Percentiles rank a stretch among this genome's conserved stretches.
These are phyloP conservation scores for Didymella exigua DNA, from an alignment of 2,329 filamentous ascomycete genomes.

Conservation along the genomic window DNA sequence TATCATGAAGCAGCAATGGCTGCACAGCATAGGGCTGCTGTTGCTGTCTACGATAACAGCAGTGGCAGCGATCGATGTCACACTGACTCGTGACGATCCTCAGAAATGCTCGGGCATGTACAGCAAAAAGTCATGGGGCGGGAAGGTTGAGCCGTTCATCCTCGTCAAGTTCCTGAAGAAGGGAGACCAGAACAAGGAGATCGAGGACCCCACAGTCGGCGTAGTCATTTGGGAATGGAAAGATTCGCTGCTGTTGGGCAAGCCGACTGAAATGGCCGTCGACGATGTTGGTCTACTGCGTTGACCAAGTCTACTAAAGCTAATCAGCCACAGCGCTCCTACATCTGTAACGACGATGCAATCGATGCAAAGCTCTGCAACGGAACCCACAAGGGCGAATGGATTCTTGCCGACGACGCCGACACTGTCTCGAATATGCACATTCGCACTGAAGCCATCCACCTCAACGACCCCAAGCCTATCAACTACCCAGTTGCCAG, in stretches of 20 bases:
- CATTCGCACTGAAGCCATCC: slow-evolving; percentile 79
- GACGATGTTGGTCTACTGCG: slow-evolving; percentile 31
- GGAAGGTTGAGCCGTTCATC: slow-evolving; percentile 86
- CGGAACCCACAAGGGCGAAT: slow-evolving; percentile 78
- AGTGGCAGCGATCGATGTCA: slow-evolving; percentile 46
- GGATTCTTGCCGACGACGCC: slow-evolving; percentile 79
- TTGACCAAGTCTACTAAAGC: slow-evolving; percentile 5
- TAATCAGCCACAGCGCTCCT: slow-evolving; percentile 58
- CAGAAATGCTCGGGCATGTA: slow-evolving; percentile 96
- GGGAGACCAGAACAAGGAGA: slow-evolving; percentile 57
- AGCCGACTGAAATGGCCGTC: slow-evolving; percentile 51
- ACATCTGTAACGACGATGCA: slow-evolving; percentile 76
- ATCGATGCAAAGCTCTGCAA: slow-evolving; percentile 76
- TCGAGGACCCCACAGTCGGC: slow-evolving; percentile 77
- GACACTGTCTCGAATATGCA: slow-evolving; percentile 71
- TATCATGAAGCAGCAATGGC: slow-evolving; percentile 30
- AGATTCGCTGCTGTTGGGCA: slow-evolving; percentile 79
- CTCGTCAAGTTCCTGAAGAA: slow-evolving; percentile 74
- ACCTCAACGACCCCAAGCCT: slow-evolving; percentile 74
- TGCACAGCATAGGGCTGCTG: slow-evolving; percentile 41
- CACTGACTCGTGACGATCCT: slow-evolving; percentile 62
- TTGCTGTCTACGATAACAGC: slow-evolving; percentile 40
- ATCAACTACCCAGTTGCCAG: slow-evolving; percentile 79
- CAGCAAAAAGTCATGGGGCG: slow-evolving; percentile 85
- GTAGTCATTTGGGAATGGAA: slow-evolving; percentile 93